Evolutionary conservation across 2,329 filamentous ascomycete species (phyloP), one percentile per base, ranked within the genome.

Genomic region (Aspergillus bombycis): DNA sequence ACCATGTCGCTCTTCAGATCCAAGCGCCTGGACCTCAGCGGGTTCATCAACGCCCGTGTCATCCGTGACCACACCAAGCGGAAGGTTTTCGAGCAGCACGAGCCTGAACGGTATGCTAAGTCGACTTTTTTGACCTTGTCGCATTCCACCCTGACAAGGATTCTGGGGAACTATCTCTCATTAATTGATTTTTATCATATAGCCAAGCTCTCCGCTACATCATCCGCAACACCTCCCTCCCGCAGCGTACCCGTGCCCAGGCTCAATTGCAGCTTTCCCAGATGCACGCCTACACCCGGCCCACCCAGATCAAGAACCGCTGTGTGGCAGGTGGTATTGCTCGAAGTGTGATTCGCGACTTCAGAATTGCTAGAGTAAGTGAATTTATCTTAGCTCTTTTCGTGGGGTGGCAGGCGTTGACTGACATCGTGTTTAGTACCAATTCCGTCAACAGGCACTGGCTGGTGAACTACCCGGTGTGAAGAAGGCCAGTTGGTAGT

Each of bases 21-120:
- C 36, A 96, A 96, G 81, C 94, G 89, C 84, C 89, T 97, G 71
- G 93, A 98, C 72, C 82, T 98, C 70, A 89, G 91, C 77, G 92
- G 92, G 77, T 97, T 91, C 76, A 80, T 96, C 81, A 97, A 97
- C 76, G 88, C 90, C 77, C 90, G 90, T 70, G 87, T 92, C 70
- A 91, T 99, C 77, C 92, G 95, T 73, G 95, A 99, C 80, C 93
- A 98, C 82, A 94, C 93, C 61, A 99, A 98, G 87, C 91, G 95
- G 74, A 94, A 96, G 82, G 92, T 93, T 63, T 97, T 94, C 74
- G 91, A 91, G 75, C 85, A 93, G 77, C 84, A 90, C 75, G 95
- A 99, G 83, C 88, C 93, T 5, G 91, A 97, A 81, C 90, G 94
- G 94, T 96, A 83, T 53, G 72, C 50, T 34, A 45, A 38, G 28